phyloP scores from a whole-genome alignment of 1,284 basidiomycete species.

The Ceratobasidium theobromae region DNA sequence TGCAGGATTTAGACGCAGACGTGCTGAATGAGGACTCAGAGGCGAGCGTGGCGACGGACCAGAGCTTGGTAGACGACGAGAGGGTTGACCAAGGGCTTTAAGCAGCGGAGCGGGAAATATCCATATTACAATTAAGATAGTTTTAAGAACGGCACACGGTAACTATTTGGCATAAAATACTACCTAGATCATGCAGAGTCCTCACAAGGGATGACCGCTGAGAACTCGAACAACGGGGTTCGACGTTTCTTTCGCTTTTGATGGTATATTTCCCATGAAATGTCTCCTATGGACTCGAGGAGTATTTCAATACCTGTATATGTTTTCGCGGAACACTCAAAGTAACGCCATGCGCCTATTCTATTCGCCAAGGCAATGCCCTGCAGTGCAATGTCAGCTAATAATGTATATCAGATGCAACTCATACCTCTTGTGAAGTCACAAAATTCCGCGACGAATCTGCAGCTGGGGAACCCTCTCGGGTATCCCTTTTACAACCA shows the following conservation, averaged over 20 bases:
- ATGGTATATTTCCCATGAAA: constrained; percentile 11
- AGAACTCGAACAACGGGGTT: background rate
- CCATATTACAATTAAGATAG: background rate
- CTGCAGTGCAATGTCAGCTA: background rate
- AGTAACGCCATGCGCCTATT: constrained; percentile 13
- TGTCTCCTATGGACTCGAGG: background rate
- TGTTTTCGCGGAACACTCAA: constrained; percentile 7
- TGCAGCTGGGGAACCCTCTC: background rate
- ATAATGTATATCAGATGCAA: too few species aligned
- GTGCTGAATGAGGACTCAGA: constrained; percentile 27
- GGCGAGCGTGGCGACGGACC: constrained; percentile 28
- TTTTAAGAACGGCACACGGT: too few species aligned
- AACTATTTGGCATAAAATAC: too few species aligned
- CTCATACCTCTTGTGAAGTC: background rate
- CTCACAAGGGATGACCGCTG: background rate
- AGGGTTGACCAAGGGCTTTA: constrained; percentile 31
- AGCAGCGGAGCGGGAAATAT: background rate
- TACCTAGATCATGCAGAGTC: too few species aligned
- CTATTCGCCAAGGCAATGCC: background rate
- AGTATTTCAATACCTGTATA: background rate
- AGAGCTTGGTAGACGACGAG: constrained; percentile 32
- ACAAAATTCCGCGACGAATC: background rate
- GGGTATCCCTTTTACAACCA: constrained; percentile 13
- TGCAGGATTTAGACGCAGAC: constrained; percentile 33
- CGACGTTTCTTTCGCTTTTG: background rate